Evolutionary conservation across 2,329 filamentous ascomycete genomes (phyloP), one percentile per base, ranked within the genome.

Genomic region (Calonectria naviculata): DNA sequence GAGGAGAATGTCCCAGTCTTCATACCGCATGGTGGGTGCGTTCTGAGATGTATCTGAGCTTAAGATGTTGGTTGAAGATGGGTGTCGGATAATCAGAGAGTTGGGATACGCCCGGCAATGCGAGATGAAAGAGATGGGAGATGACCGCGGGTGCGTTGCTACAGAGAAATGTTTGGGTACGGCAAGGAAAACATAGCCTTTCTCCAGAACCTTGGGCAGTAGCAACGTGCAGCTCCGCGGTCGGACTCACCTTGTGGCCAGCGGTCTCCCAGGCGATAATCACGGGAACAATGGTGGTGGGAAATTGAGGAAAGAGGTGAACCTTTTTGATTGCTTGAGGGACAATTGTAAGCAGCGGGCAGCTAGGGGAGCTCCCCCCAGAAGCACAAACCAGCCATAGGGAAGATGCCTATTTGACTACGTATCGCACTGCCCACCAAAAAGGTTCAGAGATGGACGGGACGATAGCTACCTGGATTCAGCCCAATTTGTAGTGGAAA

Each of bases 1-100:
- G 72, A 97, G 86, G 49, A 97, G 89, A 67, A 97, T 89, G 78
- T 97, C 95, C 95, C 94, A 97, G 78, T 94, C 91, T 76, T 94
- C 90, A 87, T 93, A 97, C 70, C 94, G 92, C 95, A 97, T 97
- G 31, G 31, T 17, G 24, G 31, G 21, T 36, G 13, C 17, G 52
- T 19, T 28, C 12, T 17, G 29, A 36, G 52, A 58, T 38, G 31
- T 54, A 58, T 36, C 60, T 67, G 47, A 60, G 65, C 44, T 46
- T 60, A 67, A 71, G 42, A 49, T 58, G 63, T 65, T 70, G 65
- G 24, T 61, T 54, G 46, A 52, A 31, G 42, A 61, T 68, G 58
- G 34, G 26, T 15, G 29, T 31, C 19, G 42, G 36, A 58, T 52
- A 49, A 68, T n/a, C n/a, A 64, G 52, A 62, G 47, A 65, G 47